These are phyloP conservation scores for Emericellopsis atlantica DNA, from an alignment of 2,329 filamentous ascomycete species.

Conservation along the genomic window DNA sequence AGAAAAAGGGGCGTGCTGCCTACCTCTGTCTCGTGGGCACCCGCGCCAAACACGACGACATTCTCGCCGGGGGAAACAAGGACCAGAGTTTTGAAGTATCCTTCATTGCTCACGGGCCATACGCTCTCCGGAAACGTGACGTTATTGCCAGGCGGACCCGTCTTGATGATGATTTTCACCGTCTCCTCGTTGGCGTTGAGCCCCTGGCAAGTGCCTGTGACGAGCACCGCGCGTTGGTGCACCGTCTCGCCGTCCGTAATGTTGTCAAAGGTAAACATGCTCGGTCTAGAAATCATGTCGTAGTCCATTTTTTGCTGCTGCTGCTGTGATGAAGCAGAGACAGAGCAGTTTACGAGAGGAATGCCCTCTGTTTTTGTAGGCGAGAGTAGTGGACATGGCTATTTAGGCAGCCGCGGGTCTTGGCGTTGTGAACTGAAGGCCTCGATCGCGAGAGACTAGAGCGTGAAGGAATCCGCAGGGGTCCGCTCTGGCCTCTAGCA, in stretches of 20 bases:
- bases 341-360: too few species aligned
- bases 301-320: too few species aligned
- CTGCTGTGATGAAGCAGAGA: too few species aligned
- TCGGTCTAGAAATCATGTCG: too few species aligned
- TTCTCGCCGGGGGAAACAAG: conserved; percentile 7
- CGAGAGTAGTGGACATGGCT: too few species aligned
- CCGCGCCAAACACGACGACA: neutral
- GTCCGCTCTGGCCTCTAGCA: too few species aligned
- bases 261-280: conserved; percentile 7
- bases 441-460: too few species aligned
- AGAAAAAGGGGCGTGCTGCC: too few species aligned
- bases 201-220: conserved; percentile 5
- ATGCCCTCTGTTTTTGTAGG: too few species aligned
- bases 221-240: conserved; percentile 7
- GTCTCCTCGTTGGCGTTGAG: conserved; percentile 4
- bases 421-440: too few species aligned
- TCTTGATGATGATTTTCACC: neutral
- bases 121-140: conserved; percentile 5
- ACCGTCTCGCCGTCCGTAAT: conserved; percentile 7
- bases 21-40: neutral
- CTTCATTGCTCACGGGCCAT: conserved; percentile 6
- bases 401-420: too few species aligned
- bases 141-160: neutral
- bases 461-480: too few species aligned
- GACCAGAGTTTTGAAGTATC: conserved; percentile 7